Base-by-base conservation (phyloP, 192 early-diverging fungal species). In the Tieghemiomyces parasiticus region DNA sequence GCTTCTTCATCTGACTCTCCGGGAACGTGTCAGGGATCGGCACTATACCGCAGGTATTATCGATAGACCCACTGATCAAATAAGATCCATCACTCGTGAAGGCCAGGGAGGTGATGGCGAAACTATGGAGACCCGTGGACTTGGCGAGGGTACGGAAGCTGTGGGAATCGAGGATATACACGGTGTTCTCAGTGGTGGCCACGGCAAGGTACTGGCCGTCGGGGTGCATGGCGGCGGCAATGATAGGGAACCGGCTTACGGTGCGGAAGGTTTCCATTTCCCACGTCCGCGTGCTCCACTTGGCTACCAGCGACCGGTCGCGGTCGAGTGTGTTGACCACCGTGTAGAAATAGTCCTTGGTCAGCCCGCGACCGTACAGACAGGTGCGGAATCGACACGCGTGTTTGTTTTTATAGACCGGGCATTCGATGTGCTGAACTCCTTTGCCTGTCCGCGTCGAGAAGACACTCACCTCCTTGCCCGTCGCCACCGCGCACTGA, bases 371-470 rank as follows among this genome's bases (percentile, higher is more conserved):
- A 24, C 54, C 54, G 54, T 56, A 56, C 31, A 56, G 20, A 4
- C 54, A 31, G 54, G 29, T 33, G 2, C 54, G 54, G 32, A 56
- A 56, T n/a, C 32, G 54, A 31, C 54, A 56, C 20, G 10, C 20
- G 31, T 20, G 9, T 16, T 56, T 56, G 33, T 19, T 19, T 29
- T 56, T 56, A 14, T 56, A 56, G 3, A 56, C 54, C 32, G 54
- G 54, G 54, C 54, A 56, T 19, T 56, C 54, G 33, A 56, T 56
- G 54, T 29, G 54, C 30, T 56, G 54, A 16, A 56, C 54, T 16
- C 54, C 54, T 19, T 56, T 56, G 26, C 54, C 54, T 14, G 16
- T 56, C 2, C 54, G 54, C 2, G 54, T 56, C 3, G 31, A 19
- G 29, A 56, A 56, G 4, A 56, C 32, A 29, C 54, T 56, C 1